A percentile compares a stretch with the other conserved stretches of the same genome.
Evolutionary conservation across 2,329 filamentous ascomycete species (phyloP).

Genomic region (Cercospora sojina): DNA sequence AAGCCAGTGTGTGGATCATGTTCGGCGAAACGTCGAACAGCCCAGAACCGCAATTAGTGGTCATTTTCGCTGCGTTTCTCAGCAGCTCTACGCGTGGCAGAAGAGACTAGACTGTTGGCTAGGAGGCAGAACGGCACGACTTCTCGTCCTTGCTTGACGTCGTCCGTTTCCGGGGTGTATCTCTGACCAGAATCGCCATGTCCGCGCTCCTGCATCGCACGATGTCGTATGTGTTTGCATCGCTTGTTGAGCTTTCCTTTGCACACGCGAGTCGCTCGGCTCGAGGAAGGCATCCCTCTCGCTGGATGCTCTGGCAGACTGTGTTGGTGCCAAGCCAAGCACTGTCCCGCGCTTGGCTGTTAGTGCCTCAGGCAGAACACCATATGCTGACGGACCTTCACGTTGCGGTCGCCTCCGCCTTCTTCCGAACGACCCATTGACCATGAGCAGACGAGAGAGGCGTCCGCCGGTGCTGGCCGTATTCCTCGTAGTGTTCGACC

Average conservation of each 20-base stretch:
- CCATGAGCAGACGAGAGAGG: slow-evolving; percentile 15
- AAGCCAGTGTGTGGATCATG: not conserved
- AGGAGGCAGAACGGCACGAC: not conserved
- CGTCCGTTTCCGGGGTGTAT: not conserved
- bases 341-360: not conserved
- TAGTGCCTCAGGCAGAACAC: not conserved
- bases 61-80: not conserved
- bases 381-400: not conserved
- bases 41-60: not conserved
- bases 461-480: slow-evolving; percentile 37
- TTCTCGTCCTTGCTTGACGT: not conserved
- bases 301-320: too few species aligned
- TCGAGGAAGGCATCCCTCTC: not conserved
- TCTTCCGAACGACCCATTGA: not conserved
- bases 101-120: not conserved
- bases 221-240: not conserved
- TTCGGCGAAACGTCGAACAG: not conserved
- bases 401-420: not conserved
- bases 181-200: not conserved
- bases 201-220: not conserved
- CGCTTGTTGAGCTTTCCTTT: not conserved
- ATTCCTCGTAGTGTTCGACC: slow-evolving; percentile 41
- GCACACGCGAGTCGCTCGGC: not conserved
- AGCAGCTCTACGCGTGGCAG: not conserved
- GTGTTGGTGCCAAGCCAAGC: too few species aligned